phyloP scores from a whole-genome alignment of 2,329 filamentous ascomycete genomes.

The Penicillium italicum region DNA sequence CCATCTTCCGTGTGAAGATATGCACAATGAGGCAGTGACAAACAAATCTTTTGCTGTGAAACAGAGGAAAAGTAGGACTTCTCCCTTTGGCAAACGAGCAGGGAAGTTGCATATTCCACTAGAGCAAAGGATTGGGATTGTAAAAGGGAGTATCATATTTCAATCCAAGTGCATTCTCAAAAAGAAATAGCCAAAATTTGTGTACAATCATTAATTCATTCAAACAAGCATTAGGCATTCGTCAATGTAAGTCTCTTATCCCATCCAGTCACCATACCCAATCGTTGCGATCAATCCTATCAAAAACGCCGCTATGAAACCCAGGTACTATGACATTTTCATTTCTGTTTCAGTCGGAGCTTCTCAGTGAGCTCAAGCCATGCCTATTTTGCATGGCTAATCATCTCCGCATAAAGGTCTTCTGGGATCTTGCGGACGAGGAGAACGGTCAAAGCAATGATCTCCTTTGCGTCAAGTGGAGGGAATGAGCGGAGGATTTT shows the following conservation, averaged over 20 bases:
- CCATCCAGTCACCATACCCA: slow-evolving; percentile 2
- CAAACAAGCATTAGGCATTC: slow-evolving; percentile 14
- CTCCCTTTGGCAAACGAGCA: not conserved
- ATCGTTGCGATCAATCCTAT: slow-evolving; percentile 5
- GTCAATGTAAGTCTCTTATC: slow-evolving; percentile 13
- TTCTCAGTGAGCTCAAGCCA: not conserved
- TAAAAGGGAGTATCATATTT: not conserved
- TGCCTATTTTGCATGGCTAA: slow-evolving; percentile 66
- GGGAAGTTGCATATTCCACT: not conserved
- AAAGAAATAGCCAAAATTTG: not conserved
- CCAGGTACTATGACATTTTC: not conserved
- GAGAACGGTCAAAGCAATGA: slow-evolving; percentile 79
- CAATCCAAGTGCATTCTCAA: not conserved
- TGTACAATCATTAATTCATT: slow-evolving; percentile 23
- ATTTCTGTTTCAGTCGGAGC: not conserved
- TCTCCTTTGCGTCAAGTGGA: slow-evolving; percentile 73
- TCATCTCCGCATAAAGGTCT: slow-evolving; percentile 85
- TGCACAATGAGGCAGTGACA: not conserved
- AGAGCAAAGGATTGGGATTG: not conserved
- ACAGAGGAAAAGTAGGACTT: not conserved
- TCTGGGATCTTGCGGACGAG: slow-evolving; percentile 88
- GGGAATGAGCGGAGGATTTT: slow-evolving; percentile 87
- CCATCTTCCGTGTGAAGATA: not conserved
- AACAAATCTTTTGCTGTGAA: not conserved
- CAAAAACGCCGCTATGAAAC: slow-evolving; percentile 12